Conservation (phyloP, 1,284 basidiomycete species). For the Tylopilus sp. region DNA sequence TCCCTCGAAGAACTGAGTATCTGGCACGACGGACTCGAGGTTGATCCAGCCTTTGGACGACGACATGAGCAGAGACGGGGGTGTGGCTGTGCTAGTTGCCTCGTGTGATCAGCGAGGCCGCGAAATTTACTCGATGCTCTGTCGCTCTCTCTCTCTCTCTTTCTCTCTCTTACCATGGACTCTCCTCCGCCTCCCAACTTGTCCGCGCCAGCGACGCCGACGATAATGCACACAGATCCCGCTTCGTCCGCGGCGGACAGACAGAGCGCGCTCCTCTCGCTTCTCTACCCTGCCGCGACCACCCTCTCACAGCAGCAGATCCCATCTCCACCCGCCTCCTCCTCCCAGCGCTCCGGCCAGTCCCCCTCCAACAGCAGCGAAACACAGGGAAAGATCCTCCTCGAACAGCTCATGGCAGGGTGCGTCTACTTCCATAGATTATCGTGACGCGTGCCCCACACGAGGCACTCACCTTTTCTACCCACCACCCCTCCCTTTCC, state of each 20-base stretch:
- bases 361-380: slow-evolving; percentile 54
- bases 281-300: slow-evolving; percentile 51
- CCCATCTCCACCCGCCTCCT: slow-evolving; percentile 64
- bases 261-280: slow-evolving; percentile 68
- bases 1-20: slow-evolving; percentile 75
- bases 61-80: not conserved
- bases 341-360: slow-evolving; percentile 49
- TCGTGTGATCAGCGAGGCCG: slow-evolving; percentile 31
- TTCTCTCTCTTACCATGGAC: slow-evolving; percentile 18
- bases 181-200: slow-evolving; percentile 40
- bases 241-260: slow-evolving; percentile 52
- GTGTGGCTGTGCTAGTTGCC: slow-evolving; percentile 17
- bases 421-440: slow-evolving; percentile 37
- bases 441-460: slow-evolving; percentile 19
- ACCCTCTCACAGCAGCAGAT: slow-evolving; percentile 48
- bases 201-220: slow-evolving; percentile 40
- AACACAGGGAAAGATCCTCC: slow-evolving; percentile 64
- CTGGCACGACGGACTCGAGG: slow-evolving; percentile 66
- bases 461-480: slow-evolving; percentile 29
- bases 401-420: slow-evolving; percentile 79
- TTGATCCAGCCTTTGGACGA: slow-evolving; percentile 62
- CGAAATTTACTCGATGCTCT: not conserved
- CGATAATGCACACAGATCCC: too few relatives aligned
- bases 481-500: slow-evolving; percentile 2
- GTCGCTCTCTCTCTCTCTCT: too few relatives aligned